Percentiles rank a stretch among this genome's conserved stretches.
Conservation (phyloP, 2,329 filamentous ascomycete species). For the Pseudocercospora ulei region DNA sequence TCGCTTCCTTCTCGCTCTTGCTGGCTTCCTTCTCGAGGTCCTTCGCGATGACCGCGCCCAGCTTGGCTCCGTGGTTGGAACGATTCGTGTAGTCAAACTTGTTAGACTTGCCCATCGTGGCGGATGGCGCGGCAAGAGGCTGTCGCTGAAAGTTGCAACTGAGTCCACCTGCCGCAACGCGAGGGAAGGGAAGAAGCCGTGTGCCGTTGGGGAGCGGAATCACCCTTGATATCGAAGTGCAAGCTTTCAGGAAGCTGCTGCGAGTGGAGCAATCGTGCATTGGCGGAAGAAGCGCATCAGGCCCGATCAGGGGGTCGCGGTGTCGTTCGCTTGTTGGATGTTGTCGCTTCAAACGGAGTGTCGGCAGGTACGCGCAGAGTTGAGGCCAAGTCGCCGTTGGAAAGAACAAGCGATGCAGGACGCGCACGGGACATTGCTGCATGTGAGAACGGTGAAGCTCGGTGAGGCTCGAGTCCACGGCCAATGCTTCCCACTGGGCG, state of each 20-base stretch:
- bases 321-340: not conserved
- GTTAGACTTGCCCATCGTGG: constrained; percentile 32
- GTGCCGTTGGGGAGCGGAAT: constrained; percentile 7
- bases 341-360: constrained; percentile 5
- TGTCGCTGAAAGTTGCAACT: no score
- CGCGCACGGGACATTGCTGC: constrained; percentile 1
- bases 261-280: constrained; percentile 7
- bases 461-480: constrained; percentile 3
- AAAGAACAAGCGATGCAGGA: constrained; percentile 1
- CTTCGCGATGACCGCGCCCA: constrained; percentile 40
- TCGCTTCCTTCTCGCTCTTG: constrained; percentile 29
- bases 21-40: constrained; percentile 37
- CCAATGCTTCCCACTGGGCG: constrained; percentile 1
- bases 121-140: not conserved
- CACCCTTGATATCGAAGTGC: constrained; percentile 5
- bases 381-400: not conserved
- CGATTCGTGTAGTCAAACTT: constrained; percentile 39
- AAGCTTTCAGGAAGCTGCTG: constrained; percentile 14
- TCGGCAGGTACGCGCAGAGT: constrained; percentile 1
- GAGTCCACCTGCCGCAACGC: no score
- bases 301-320: not conserved
- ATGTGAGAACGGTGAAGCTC: constrained; percentile 2
- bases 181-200: not conserved
- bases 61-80: constrained; percentile 40
- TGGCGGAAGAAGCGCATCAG: not conserved